Evolutionary conservation across 768 basidiomycete genomes (phyloP).

Genomic region (Serendipita sp.): DNA sequence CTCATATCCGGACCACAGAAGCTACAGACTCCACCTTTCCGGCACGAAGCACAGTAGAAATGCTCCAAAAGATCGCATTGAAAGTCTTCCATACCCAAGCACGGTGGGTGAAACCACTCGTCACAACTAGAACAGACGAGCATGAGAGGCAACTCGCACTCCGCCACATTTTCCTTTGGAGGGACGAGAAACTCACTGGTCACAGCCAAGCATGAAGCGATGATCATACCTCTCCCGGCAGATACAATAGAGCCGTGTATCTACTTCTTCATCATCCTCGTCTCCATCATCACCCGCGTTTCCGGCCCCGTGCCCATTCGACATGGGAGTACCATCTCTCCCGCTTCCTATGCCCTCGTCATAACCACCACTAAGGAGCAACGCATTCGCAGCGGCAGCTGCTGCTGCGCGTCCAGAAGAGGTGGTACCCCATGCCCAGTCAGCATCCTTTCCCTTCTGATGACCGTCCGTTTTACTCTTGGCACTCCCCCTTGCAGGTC

Average conservation of each 20-base stretch:
- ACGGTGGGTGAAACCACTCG: constrained; percentile 86
- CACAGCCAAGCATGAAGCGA: constrained; percentile 84
- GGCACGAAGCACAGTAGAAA: constrained; percentile 76
- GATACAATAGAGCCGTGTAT: constrained; percentile 74
- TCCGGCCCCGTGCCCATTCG: constrained; percentile 31
- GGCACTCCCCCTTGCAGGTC: neutral
- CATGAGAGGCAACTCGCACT: neutral
- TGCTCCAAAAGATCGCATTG: constrained; percentile 82
- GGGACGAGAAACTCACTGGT: constrained; percentile 48
- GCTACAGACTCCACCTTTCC: constrained; percentile 39
- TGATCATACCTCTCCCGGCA: constrained; percentile 82
- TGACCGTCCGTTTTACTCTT: neutral
- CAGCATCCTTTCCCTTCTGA: constrained; percentile 18
- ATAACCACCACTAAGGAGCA: neutral
- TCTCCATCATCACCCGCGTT: constrained; percentile 29
- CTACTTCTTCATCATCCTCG: constrained; percentile 26
- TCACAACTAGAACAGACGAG: constrained; percentile 45
- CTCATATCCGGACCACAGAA: neutral
- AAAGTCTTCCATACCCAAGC: constrained; percentile 65
- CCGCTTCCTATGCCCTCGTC: neutral
- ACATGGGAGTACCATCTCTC: constrained; percentile 11
- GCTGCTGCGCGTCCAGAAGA: constrained; percentile 35
- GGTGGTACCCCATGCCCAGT: constrained; percentile 57
- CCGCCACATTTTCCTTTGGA: neutral
- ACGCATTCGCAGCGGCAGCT: constrained; percentile 24